Evolutionary conservation across 306 rosid species (phyloP).

Genomic region (Nissolia schottii): DNA sequence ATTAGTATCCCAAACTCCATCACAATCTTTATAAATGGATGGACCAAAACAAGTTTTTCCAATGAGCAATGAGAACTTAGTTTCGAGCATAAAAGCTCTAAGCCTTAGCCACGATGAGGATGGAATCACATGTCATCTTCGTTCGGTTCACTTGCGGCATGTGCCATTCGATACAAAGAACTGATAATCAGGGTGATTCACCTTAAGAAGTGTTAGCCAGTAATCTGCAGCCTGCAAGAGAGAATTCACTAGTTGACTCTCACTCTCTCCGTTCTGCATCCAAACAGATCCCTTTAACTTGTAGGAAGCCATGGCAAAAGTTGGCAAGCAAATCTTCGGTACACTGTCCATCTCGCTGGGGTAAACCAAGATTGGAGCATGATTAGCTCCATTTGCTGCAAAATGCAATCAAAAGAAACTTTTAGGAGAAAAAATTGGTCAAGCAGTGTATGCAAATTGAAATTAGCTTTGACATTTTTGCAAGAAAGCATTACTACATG

Average conservation of each 20-base stretch:
- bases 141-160: slow-evolving; percentile 45
- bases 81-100: slow-evolving; percentile 28
- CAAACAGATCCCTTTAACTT: slow-evolving; percentile 72
- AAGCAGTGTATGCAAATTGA: background rate
- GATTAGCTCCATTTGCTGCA: slow-evolving; percentile 47
- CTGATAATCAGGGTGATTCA: slow-evolving; percentile 79
- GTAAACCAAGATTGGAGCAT: slow-evolving; percentile 49
- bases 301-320: slow-evolving; percentile 77
- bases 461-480: background rate
- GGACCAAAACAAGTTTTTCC: slow-evolving; percentile 13
- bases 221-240: slow-evolving; percentile 68
- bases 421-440: background rate
- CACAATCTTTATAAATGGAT: slow-evolving; percentile 19
- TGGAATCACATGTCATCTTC: slow-evolving; percentile 9
- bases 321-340: slow-evolving; percentile 51
- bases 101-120: slow-evolving; percentile 23
- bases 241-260: slow-evolving; percentile 49
- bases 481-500: background rate
- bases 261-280: slow-evolving; percentile 49
- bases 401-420: background rate
- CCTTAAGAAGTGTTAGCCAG: slow-evolving; percentile 69
- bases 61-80: slow-evolving; percentile 18
- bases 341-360: slow-evolving; percentile 54
- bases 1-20: slow-evolving; percentile 18
- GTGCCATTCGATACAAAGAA: slow-evolving; percentile 61